A percentile compares a stretch with the other conserved stretches of the same genome.
Evolutionary conservation across 768 basidiomycete species (phyloP).

Genomic region (Holtermannia corniformis): DNA sequence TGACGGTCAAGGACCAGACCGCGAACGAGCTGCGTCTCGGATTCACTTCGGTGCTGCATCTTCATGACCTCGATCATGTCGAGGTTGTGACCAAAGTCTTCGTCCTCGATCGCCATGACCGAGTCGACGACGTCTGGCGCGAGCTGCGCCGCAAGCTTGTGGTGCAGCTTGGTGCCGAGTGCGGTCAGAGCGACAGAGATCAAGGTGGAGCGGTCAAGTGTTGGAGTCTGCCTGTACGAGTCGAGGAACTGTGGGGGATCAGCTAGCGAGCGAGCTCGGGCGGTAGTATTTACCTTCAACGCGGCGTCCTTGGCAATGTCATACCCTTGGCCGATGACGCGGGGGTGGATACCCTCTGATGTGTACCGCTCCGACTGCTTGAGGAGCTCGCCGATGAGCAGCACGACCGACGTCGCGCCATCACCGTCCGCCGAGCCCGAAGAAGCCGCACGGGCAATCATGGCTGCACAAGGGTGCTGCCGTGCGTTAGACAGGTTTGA

Average conservation of each 20-base stretch:
- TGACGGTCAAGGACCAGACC: constrained; percentile 82
- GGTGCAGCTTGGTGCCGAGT: constrained; percentile 82
- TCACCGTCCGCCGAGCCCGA: constrained; percentile 98
- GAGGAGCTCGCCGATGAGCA: constrained; percentile 87
- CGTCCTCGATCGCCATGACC: constrained; percentile 83
- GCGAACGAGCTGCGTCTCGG: constrained; percentile 89
- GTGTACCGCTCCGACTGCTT: constrained; percentile 98
- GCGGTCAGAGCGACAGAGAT: constrained; percentile 94
- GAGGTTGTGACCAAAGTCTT: constrained; percentile 54
- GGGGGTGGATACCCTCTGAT: constrained; percentile 95
- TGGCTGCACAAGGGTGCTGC: constrained; percentile 89
- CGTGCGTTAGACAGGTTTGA: neutral
- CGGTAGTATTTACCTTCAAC: constrained; percentile 54
- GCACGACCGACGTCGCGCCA: constrained; percentile 91
- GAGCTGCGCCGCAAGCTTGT: constrained; percentile 70
- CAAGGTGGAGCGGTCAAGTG: constrained; percentile 75
- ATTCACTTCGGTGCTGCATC: constrained; percentile 98
- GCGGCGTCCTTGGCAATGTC: constrained; percentile 97
- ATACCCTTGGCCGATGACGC: constrained; percentile 88
- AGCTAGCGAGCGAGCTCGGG: neutral
- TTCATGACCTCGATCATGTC: constrained; percentile 99
- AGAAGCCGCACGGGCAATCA: constrained; percentile 96
- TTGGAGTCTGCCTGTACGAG: constrained; percentile 60
- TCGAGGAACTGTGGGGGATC: constrained; percentile 67
- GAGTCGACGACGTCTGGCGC: constrained; percentile 92